Evolutionary conservation across 148 eudicot species (phyloP), one percentile per base, ranked within the genome.

Genomic region (Pouteria glomerata): DNA sequence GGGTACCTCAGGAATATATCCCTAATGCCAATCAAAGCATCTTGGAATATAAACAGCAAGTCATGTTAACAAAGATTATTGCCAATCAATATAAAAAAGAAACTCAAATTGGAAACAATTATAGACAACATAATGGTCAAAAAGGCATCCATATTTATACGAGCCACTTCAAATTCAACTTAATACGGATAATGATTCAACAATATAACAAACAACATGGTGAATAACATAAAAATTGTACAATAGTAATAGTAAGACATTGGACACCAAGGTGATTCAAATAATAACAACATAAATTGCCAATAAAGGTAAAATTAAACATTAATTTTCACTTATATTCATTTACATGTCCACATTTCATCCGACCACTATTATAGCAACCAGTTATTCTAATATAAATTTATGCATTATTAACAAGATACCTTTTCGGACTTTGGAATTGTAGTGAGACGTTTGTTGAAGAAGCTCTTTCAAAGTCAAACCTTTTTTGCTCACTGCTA

Each of bases 401-500:
- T 57, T 50, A n/a, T 16, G 45, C 34, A 11, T 45, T 12, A 14
- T 31, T 2, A 65, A 48, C 3, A 31, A 72, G 51, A 23, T 73
- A 94, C 98, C 98, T 91, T 85, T 85, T 48, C 98, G 98, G 60
- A 89, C 91, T 89, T 91, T 94, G 14, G 82, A 71, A 81, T 91
- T 94, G 82, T 94, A 88, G 82, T 94, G 98, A 70, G 97, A 89
- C 66, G 98, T 81, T 66, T 94, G 98, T 66, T 94, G 98, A 68
- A 94, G 90, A 76, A 94, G 86, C 86, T 94, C 97, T 82, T 89
- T 94, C 71, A 94, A 78, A 30, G 98, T 91, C 77, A 91, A 83
- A 3, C 98, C 98, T 74, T 91, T 94, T 73, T 81, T 94, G 83
- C 91, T 94, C 81, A 89, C 83, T 16, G 96, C 90, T 64, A 91